A percentile compares a stretch with the other conserved stretches of the same genome.
Evolutionary conservation across 345 rosid genomes (phyloP).

Genomic region (Psidium guajava): DNA sequence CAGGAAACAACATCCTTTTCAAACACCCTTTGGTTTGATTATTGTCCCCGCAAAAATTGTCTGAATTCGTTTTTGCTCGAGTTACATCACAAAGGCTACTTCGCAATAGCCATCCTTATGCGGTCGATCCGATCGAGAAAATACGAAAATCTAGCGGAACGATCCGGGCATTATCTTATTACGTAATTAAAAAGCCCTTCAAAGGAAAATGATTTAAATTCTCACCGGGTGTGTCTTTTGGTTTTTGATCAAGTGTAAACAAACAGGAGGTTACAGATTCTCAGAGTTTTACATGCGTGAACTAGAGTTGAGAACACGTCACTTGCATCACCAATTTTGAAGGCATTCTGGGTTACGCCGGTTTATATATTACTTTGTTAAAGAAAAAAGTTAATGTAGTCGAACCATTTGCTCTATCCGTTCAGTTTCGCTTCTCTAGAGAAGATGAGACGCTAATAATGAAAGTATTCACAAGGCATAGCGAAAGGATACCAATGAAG

Average conservation of each 20-base stretch:
- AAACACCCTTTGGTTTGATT: neutral
- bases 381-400: too few relatives aligned
- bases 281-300: neutral
- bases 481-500: too few relatives aligned
- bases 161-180: neutral
- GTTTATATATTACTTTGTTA: too few relatives aligned
- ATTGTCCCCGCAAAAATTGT: neutral
- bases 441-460: too few relatives aligned
- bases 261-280: neutral
- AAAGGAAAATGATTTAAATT: neutral
- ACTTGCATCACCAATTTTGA: neutral
- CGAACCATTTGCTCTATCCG: too few relatives aligned
- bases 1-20: neutral
- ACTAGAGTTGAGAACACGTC: neutral
- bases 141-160: neutral
- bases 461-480: too few relatives aligned
- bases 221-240: neutral
- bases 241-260: neutral
- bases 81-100: neutral
- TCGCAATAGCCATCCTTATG: neutral
- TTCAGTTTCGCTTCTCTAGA: too few relatives aligned
- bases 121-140: neutral
- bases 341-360: neutral
- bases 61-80: neutral
- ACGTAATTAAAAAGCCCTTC: neutral